phyloP scores from a whole-genome alignment of 352 stramenopile species.

The Pythium rishiriense region DNA sequence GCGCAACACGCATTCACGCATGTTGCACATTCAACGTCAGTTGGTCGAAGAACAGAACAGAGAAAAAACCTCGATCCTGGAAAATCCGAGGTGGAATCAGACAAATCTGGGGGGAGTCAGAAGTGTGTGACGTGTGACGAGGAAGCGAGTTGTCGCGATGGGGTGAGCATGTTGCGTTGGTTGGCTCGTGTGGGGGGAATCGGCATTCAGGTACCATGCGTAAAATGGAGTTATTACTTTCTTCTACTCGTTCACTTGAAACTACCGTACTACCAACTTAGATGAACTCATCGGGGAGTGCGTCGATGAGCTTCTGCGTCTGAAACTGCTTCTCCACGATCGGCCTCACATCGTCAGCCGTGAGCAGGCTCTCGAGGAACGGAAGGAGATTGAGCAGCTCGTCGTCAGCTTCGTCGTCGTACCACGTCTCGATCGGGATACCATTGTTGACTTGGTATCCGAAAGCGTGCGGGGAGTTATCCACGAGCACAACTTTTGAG shows the following conservation, averaged over 20 bases:
- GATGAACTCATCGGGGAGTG: conserved; percentile 51
- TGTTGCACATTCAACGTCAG: not conserved
- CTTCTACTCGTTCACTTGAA: conserved; percentile 6
- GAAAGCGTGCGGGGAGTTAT: conserved; percentile 98
- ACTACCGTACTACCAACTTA: conserved; percentile 13
- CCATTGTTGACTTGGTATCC: conserved; percentile 90
- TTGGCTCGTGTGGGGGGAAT: not conserved
- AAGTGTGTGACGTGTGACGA: conserved; percentile 8
- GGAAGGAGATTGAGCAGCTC: conserved; percentile 96
- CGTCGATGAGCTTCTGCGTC: conserved; percentile 89
- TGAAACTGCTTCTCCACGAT: conserved; percentile 91
- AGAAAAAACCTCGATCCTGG: not conserved
- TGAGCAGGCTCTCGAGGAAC: conserved; percentile 92
- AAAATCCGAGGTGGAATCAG: conserved; percentile 5
- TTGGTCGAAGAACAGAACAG: conserved; percentile 5
- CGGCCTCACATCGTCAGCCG: conserved; percentile 87
- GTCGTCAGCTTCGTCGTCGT: conserved; percentile 95
- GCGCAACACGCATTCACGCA: conserved; percentile 6
- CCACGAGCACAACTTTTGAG: conserved; percentile 91
- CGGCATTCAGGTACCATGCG: not conserved
- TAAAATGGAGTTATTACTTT: not conserved
- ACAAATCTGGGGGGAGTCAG: not conserved
- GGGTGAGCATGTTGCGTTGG: too few relatives aligned
- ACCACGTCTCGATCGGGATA: conserved; percentile 77
- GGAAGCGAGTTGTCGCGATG: not conserved